These are phyloP conservation scores for Neurospora sp. DNA, from an alignment of 495 filamentous ascomycete genomes.

Conservation along the genomic window DNA sequence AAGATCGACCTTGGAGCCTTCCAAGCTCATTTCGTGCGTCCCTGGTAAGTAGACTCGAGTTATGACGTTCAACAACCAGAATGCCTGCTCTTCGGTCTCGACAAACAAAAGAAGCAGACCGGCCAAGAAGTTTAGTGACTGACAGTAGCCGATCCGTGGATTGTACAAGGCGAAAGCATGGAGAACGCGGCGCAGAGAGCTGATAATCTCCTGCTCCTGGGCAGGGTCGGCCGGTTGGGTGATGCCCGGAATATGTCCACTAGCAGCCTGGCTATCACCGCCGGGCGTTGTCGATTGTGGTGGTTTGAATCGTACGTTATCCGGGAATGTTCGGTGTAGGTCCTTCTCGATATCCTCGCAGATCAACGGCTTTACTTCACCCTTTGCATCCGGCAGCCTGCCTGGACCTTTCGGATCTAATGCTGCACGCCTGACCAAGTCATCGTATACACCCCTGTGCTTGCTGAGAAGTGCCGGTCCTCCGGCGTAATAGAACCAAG, in stretches of 20 bases:
- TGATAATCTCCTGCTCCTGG: slow-evolving; percentile 66
- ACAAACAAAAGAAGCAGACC: slow-evolving; percentile 91
- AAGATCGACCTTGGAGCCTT: slow-evolving; percentile 90
- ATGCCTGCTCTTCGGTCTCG: slow-evolving; percentile 75
- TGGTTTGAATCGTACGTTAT: slow-evolving; percentile 87
- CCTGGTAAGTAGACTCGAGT: slow-evolving; percentile 81
- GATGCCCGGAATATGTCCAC: not conserved
- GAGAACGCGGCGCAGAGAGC: slow-evolving; percentile 72
- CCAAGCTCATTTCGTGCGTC: slow-evolving; percentile 84
- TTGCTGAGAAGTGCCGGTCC: slow-evolving; percentile 67
- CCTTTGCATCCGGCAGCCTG: slow-evolving; percentile 1
- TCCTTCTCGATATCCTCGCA: slow-evolving; percentile 92
- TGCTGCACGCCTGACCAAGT: slow-evolving; percentile 45
- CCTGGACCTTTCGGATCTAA: slow-evolving; percentile 13
- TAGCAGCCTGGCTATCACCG: slow-evolving; percentile 3
- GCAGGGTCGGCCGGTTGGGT: slow-evolving; percentile 18
- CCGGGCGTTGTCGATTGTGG: slow-evolving; percentile 9
- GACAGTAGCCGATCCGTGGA: slow-evolving; percentile 87
- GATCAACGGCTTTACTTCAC: slow-evolving; percentile 55
- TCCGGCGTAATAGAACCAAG: slow-evolving; percentile 97
- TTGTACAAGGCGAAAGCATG: slow-evolving; percentile 85
- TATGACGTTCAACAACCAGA: slow-evolving; percentile 91
- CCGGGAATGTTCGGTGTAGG: slow-evolving; percentile 89
- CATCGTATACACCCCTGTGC: slow-evolving; percentile 62
- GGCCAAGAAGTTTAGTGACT: slow-evolving; percentile 95